phyloP scores from a whole-genome alignment of 2,329 filamentous ascomycete genomes.

The Arthrocladium fulminans region DNA sequence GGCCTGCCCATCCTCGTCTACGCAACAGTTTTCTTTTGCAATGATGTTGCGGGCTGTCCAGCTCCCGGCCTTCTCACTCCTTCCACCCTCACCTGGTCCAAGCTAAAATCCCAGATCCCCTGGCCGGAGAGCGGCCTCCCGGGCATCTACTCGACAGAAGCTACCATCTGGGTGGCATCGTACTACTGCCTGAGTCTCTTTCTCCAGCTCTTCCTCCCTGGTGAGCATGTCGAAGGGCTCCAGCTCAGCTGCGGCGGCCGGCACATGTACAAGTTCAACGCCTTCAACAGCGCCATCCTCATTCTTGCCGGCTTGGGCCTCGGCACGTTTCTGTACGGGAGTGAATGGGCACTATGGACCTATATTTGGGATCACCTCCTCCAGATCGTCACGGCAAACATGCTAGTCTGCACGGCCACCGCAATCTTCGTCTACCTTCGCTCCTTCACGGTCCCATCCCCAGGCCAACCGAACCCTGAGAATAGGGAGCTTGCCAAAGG shows the following conservation, averaged over 20 bases:
- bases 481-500: slow-evolving; percentile 72
- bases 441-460: slow-evolving; percentile 66
- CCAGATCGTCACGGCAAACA: slow-evolving; percentile 73
- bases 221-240: slow-evolving; percentile 60
- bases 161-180: slow-evolving; percentile 59
- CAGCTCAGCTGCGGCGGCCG: slow-evolving; percentile 61
- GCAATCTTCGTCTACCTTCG: slow-evolving; percentile 71
- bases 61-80: slow-evolving; percentile 70
- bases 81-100: slow-evolving; percentile 59
- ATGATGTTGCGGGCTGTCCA: slow-evolving; percentile 85
- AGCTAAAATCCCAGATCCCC: slow-evolving; percentile 69
- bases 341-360: slow-evolving; percentile 79
- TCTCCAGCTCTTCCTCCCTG: slow-evolving; percentile 69
- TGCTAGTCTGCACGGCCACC: slow-evolving; percentile 63
- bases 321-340: slow-evolving; percentile 67
- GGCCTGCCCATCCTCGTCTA: slow-evolving; percentile 73
- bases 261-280: slow-evolving; percentile 75
- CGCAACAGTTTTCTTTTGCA: slow-evolving; percentile 74
- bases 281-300: slow-evolving; percentile 64
- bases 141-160: slow-evolving; percentile 62
- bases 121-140: slow-evolving; percentile 66
- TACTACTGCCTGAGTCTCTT: slow-evolving; percentile 72
- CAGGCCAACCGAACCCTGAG: slow-evolving; percentile 55
- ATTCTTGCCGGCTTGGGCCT: slow-evolving; percentile 63
- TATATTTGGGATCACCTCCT: slow-evolving; percentile 89